A percentile compares a stretch with the other conserved stretches of the same genome.
phyloP scores from a whole-genome alignment of 2,329 filamentous ascomycete species.

The Teratosphaeria zuluensis region DNA sequence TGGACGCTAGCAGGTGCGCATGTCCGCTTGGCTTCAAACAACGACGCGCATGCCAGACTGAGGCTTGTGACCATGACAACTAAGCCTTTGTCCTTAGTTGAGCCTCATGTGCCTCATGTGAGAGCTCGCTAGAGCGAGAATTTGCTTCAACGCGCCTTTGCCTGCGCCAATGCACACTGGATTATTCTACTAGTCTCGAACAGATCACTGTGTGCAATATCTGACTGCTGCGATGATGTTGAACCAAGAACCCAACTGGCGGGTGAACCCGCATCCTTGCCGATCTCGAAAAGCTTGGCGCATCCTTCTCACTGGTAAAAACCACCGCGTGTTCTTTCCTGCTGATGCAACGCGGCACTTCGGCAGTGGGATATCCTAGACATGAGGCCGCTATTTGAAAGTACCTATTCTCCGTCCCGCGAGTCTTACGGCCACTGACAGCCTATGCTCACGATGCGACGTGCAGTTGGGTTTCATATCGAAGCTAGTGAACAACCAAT shows the following conservation, averaged over 20 bases:
- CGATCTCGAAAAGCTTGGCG: neutral
- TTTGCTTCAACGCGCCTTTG: neutral
- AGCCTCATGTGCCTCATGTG: neutral
- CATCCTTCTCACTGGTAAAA: neutral
- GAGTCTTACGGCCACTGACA: neutral
- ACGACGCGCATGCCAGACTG: neutral
- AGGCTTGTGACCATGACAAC: neutral
- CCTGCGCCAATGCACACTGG: no score
- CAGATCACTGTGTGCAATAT: neutral
- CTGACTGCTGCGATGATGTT: neutral
- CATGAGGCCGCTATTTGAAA: neutral
- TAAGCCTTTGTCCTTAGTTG: neutral
- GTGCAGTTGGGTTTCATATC: conserved; percentile 2
- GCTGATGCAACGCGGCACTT: neutral
- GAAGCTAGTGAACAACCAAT: no score
- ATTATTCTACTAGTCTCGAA: no score
- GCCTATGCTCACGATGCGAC: neutral
- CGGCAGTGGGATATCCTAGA: neutral
- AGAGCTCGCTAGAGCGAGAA: neutral
- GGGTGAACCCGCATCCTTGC: neutral
- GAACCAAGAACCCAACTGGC: no score
- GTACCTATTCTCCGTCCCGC: neutral
- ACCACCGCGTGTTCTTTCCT: neutral
- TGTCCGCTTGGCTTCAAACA: neutral
- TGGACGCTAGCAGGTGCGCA: neutral